These are phyloP conservation scores for Verticillium longisporum DNA, from an alignment of 2,329 filamentous ascomycete species.

Conservation along the genomic window DNA sequence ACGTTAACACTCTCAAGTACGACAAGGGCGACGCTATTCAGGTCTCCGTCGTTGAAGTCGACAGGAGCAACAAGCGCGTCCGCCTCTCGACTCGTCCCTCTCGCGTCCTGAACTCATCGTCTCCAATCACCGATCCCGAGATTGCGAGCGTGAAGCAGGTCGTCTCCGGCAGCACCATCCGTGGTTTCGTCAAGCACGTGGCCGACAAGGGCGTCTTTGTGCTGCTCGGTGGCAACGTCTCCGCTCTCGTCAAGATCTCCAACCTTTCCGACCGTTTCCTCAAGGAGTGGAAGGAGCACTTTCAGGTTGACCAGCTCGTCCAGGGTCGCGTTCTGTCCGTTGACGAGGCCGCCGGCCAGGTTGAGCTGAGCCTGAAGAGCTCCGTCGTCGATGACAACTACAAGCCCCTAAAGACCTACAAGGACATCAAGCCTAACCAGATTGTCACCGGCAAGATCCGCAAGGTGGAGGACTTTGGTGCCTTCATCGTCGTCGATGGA, in stretches of 20 bases:
- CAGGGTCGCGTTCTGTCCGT: constrained; percentile 75
- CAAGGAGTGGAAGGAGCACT: constrained; percentile 91
- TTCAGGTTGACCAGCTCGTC: constrained; percentile 83
- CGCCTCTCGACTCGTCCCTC: constrained; percentile 79
- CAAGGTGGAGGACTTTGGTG: constrained; percentile 91
- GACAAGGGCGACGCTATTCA: constrained; percentile 82
- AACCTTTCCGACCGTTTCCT: constrained; percentile 87
- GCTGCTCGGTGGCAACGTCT: constrained; percentile 71
- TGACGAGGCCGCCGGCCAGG: constrained; percentile 59
- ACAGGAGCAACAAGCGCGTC: constrained; percentile 77
- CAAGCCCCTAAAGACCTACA: constrained; percentile 62
- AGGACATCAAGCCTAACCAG: constrained; percentile 73
- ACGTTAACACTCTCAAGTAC: constrained; percentile 68
- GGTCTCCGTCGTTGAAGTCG: constrained; percentile 76
- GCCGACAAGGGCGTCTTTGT: constrained; percentile 87
- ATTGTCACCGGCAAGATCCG: constrained; percentile 83
- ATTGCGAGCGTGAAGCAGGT: constrained; percentile 66
- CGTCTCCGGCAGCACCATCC: constrained; percentile 68
- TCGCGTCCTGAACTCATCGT: constrained; percentile 77
- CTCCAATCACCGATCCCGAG: constrained; percentile 75
- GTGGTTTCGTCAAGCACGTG: constrained; percentile 89
- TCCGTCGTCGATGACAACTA: constrained; percentile 79
- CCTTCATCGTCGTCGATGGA: constrained; percentile 84
- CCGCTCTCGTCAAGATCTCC: constrained; percentile 75
- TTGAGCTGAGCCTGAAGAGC: constrained; percentile 82